These are phyloP conservation scores for Aristolochia fimbriata DNA, from an alignment of 164 flowering plant species.

Conservation along the genomic window DNA sequence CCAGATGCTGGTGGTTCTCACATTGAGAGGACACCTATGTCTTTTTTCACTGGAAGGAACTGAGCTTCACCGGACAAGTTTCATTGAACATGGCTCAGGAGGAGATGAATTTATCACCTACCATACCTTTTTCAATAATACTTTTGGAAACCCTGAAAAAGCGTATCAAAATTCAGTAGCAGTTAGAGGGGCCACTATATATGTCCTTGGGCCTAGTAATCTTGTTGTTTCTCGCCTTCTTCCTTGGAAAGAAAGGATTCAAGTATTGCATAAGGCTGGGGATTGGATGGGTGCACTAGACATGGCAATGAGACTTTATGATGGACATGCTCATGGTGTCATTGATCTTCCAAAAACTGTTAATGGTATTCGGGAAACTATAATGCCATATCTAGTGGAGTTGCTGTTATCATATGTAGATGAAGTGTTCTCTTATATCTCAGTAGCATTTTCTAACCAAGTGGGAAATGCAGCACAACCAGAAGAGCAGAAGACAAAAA, in stretches of 20 bases:
- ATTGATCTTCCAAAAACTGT: conserved; percentile 81
- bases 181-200: conserved; percentile 80
- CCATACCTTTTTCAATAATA: conserved; percentile 65
- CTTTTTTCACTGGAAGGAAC: conserved; percentile 77
- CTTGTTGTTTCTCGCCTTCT: conserved; percentile 85
- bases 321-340: conserved; percentile 93
- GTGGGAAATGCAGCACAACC: conserved; percentile 36
- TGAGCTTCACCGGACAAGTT: conserved; percentile 78
- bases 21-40: conserved; percentile 61
- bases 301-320: conserved; percentile 94
- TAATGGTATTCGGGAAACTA: conserved; percentile 50
- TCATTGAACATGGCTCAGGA: conserved; percentile 44
- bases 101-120: conserved; percentile 70
- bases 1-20: conserved; percentile 94
- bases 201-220: conserved; percentile 66
- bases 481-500: conserved; percentile 23
- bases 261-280: conserved; percentile 85
- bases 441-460: conserved; percentile 79
- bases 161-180: conserved; percentile 80
- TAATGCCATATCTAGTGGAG: conserved; percentile 80
- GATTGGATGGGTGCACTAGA: conserved; percentile 99
- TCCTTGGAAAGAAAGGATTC: conserved; percentile 94
- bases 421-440: conserved; percentile 92
- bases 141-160: conserved; percentile 89
- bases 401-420: conserved; percentile 80